Evolutionary conservation across 2,329 filamentous ascomycete genomes (phyloP), one percentile per base, ranked within the genome.

Genomic region (Arthrobotrys megalospora): DNA sequence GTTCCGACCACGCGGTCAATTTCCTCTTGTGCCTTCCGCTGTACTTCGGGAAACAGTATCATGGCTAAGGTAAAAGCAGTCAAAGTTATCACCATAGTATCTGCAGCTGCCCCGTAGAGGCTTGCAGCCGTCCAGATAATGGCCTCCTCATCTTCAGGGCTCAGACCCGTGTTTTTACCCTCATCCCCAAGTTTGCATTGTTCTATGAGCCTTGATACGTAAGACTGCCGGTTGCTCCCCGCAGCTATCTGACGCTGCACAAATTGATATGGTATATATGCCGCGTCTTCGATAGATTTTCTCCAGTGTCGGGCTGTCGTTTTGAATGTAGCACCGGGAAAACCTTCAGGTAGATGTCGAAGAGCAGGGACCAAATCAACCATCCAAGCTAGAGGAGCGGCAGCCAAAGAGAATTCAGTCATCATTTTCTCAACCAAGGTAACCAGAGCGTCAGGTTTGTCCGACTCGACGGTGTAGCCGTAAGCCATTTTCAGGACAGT

Each of bases 1-100:
- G 83, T 80, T 1, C 88, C 88, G 1, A 90, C 84, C 0, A 89
- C 85, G 0, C 83, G 81, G 79, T 89, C 87, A 3, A 90, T 73
- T 81, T 85, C 88, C 19, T 85, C 85, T 75, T 87, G 86, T 0
- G 87, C 85, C 19, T 84, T 86, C 2, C 80, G 71, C 69, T 87
- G 84, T 11, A 87, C 84, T 11, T 87, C 84, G 0, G 86, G 87
- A 0, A 86, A 87, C 10, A 85, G 85, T 55, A 85, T 85, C 86
- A 88, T 87, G 5, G 87, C 88, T 19, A 86, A 83, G 0, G 87
- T 82, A 76, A 88, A 86, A 3, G 82, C 84, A 34, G 84, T 82
- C 3, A 88, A 83, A 0, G 83, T 85, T 36, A 82, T 82, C 38
- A 84, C 83, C 0, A 85, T 86, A 1, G 86, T 88, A 80, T 86